Evolutionary conservation across 2,329 filamentous ascomycete species (phyloP).

Genomic region (Fusarium ramigenum): DNA sequence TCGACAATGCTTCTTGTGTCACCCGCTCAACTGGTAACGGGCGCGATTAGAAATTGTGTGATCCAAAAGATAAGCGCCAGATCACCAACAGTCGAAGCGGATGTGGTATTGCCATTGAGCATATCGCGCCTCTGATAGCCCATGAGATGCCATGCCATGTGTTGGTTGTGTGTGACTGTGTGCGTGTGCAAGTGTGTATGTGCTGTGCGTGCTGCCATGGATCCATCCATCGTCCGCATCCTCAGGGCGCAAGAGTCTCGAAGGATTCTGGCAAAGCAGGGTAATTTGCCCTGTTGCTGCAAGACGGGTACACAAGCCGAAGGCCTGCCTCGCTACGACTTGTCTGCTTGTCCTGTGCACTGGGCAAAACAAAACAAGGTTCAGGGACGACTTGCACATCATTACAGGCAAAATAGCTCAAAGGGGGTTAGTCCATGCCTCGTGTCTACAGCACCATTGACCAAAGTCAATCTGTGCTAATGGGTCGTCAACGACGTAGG

Average conservation of each 20-base stretch:
- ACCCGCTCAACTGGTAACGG: constrained; percentile 3
- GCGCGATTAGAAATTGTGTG: constrained; percentile 8
- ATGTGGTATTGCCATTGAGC: constrained; percentile 18
- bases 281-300: constrained; percentile 26
- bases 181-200: neutral
- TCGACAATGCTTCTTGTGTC: constrained; percentile 11
- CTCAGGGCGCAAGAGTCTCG: constrained; percentile 16
- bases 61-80: constrained; percentile 9
- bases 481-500: neutral
- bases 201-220: neutral
- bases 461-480: neutral
- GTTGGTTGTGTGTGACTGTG: neutral
- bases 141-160: neutral
- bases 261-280: constrained; percentile 29
- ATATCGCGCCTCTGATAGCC: neutral
- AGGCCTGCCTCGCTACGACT: constrained; percentile 6
- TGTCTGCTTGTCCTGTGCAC: neutral
- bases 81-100: neutral
- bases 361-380: constrained; percentile 9
- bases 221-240: neutral
- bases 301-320: constrained; percentile 25
- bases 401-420: constrained; percentile 23
- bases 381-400: constrained; percentile 11
- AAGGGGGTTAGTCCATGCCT: neutral
- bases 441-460: neutral